These are phyloP conservation scores for Leucocoprinus sp. DNA, from an alignment of 768 basidiomycete species.

Conservation along the genomic window DNA sequence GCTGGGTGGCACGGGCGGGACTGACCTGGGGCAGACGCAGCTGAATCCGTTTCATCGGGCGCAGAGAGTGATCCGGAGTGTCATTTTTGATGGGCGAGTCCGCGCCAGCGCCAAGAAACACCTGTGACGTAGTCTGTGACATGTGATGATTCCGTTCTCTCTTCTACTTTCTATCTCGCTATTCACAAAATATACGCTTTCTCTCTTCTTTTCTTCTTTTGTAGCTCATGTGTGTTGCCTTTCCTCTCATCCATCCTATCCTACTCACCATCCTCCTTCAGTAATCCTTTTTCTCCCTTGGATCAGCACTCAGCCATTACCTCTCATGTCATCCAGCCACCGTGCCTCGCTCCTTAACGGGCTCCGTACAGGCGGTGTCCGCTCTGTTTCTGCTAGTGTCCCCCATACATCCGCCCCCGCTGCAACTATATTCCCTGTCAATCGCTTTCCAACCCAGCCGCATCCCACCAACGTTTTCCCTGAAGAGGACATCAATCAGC, in stretches of 20 bases:
- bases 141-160: conserved; percentile 14
- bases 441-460: conserved; percentile 40
- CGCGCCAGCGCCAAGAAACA: conserved; percentile 82
- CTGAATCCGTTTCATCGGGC: conserved; percentile 96
- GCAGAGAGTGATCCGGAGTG: conserved; percentile 74
- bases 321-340: conserved; percentile 38
- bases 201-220: conserved; percentile 17
- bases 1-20: background rate
- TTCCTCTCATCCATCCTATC: conserved; percentile 16
- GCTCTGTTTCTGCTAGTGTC: conserved; percentile 52
- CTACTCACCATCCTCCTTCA: conserved; percentile 20
- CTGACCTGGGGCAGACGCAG: conserved; percentile 49
- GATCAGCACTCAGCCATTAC: conserved; percentile 16
- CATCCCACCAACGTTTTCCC: conserved; percentile 30
- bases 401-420: conserved; percentile 66
- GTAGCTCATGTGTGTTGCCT: conserved; percentile 17
- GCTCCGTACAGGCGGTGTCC: conserved; percentile 86
- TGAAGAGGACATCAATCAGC: conserved; percentile 55
- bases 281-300: conserved; percentile 24
- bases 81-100: conserved; percentile 76
- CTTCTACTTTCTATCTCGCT: conserved; percentile 21
- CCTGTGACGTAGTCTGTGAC: conserved; percentile 30
- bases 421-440: conserved; percentile 49
- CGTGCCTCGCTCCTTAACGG: conserved; percentile 84
- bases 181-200: conserved; percentile 17